These are phyloP conservation scores for Basipetospora chlamydospora DNA, from an alignment of 2,329 filamentous ascomycete species.

Conservation along the genomic window DNA sequence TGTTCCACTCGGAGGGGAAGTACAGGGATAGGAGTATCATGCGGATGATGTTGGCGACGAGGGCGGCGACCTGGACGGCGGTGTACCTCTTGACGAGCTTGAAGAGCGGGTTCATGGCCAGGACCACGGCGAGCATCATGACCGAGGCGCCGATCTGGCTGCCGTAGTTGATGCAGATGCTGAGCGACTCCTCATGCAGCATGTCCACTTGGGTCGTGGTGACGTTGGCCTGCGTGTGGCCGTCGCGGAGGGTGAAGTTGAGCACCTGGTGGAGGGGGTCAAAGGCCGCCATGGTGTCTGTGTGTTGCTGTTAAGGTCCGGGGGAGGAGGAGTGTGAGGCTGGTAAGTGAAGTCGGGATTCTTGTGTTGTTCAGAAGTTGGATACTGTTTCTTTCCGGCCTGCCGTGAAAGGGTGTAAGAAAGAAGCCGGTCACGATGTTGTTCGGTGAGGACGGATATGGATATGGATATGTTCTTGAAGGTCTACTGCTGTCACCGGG, in stretches of 20 bases:
- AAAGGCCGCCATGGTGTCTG: neutral
- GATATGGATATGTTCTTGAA: too few relatives aligned
- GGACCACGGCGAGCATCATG: slow-evolving; percentile 48
- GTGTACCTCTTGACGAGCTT: slow-evolving; percentile 53
- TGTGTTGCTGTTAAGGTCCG: neutral
- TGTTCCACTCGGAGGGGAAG: slow-evolving; percentile 44
- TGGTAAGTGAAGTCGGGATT: too few relatives aligned
- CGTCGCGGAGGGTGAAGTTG: slow-evolving; percentile 1
- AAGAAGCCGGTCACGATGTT: too few relatives aligned
- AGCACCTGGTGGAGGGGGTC: neutral
- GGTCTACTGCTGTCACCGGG: too few relatives aligned
- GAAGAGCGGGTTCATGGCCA: slow-evolving; percentile 49
- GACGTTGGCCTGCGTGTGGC: neutral
- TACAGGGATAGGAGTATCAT: slow-evolving; percentile 41
- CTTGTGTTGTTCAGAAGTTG: too few relatives aligned
- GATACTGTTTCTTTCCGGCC: too few relatives aligned
- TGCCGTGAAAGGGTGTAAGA: too few relatives aligned
- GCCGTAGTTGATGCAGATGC: slow-evolving; percentile 47
- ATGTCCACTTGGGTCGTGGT: slow-evolving; percentile 14
- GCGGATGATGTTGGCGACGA: slow-evolving; percentile 47
- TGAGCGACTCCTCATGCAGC: slow-evolving; percentile 17
- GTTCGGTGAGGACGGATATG: too few relatives aligned
- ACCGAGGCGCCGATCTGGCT: slow-evolving; percentile 55
- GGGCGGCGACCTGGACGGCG: slow-evolving; percentile 46
- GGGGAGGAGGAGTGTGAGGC: neutral